phyloP scores from a whole-genome alignment of 2,329 filamentous ascomycete genomes.

The Hymenoscyphus linearis region DNA sequence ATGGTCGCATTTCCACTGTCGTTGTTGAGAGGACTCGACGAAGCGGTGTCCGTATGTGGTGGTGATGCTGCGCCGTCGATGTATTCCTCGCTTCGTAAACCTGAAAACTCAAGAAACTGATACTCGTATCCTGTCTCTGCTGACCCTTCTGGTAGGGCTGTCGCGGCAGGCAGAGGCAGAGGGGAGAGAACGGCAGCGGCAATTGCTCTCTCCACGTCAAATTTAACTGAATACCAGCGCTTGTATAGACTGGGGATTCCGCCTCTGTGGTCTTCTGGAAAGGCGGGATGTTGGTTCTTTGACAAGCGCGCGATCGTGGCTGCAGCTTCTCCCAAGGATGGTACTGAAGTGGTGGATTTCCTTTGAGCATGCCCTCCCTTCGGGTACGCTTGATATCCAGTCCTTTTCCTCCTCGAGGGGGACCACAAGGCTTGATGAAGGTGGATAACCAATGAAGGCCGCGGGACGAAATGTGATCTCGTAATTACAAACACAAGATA shows the following conservation, averaged over 20 bases:
- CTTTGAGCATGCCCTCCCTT: not conserved
- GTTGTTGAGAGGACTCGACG: conserved; percentile 9
- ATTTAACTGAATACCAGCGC: not conserved
- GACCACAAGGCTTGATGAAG: not conserved
- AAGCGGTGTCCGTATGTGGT: not conserved
- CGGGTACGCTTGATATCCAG: not conserved
- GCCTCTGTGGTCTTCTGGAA: not conserved
- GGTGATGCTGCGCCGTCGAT: not conserved
- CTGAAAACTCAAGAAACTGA: not conserved
- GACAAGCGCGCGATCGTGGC: conserved; percentile 1
- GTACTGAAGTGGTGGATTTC: not conserved
- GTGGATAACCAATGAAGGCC: not conserved
- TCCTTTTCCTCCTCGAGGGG: not conserved
- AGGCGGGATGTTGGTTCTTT: not conserved
- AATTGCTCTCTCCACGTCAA: not conserved
- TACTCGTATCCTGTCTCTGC: not conserved
- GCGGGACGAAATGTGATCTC: not conserved
- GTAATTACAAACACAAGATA: not conserved
- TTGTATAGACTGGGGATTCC: not conserved
- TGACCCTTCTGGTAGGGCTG: not conserved
- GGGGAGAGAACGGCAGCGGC: not conserved
- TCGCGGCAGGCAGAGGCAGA: not conserved
- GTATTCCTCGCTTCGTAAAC: conserved; percentile 1
- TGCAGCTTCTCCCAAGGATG: not conserved
- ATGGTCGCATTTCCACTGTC: not conserved